Conservation (phyloP, 805 yeast species). For the Candida pseudoglaebosa region DNA sequence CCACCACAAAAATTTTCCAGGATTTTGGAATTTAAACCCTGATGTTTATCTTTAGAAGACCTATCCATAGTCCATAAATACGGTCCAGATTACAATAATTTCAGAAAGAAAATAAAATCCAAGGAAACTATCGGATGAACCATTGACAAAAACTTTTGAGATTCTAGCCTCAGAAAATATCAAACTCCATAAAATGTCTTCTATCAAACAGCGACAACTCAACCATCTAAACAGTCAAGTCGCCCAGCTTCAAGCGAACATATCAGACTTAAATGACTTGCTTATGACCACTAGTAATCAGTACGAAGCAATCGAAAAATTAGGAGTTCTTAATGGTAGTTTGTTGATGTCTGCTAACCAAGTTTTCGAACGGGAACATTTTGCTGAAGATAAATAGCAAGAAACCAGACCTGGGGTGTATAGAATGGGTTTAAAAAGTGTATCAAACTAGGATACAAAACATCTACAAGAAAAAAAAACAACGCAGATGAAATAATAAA, state of each 20-base stretch:
- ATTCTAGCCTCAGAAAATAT: no score
- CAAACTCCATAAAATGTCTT: conserved; percentile 3
- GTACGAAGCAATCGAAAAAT: conserved; percentile 45
- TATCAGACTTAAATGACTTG: conserved; percentile 49
- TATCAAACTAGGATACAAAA: no score
- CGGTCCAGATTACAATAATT: not conserved
- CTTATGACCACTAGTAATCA: conserved; percentile 50
- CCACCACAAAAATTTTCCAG: no score
- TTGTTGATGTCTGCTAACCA: conserved; percentile 43
- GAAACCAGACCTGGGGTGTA: not conserved
- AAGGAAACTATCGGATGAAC: not conserved
- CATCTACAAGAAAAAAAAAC: no score
- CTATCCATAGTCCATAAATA: not conserved
- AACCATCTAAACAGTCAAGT: conserved; percentile 31
- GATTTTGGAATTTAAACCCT: not conserved
- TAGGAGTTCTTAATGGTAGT: conserved; percentile 57
- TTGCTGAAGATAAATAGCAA: not conserved
- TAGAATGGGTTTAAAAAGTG: not conserved
- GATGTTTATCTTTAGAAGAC: not conserved
- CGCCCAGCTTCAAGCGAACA: conserved; percentile 48
- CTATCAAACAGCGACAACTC: conserved; percentile 33
- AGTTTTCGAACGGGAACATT: conserved; percentile 26
- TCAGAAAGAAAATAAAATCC: not conserved
- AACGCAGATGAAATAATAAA: no score
- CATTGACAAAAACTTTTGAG: no score